Percentiles rank a stretch among this genome's conserved stretches.
phyloP scores from a whole-genome alignment of 2,329 filamentous ascomycete genomes.

The Phaeosphaeria sp. region DNA sequence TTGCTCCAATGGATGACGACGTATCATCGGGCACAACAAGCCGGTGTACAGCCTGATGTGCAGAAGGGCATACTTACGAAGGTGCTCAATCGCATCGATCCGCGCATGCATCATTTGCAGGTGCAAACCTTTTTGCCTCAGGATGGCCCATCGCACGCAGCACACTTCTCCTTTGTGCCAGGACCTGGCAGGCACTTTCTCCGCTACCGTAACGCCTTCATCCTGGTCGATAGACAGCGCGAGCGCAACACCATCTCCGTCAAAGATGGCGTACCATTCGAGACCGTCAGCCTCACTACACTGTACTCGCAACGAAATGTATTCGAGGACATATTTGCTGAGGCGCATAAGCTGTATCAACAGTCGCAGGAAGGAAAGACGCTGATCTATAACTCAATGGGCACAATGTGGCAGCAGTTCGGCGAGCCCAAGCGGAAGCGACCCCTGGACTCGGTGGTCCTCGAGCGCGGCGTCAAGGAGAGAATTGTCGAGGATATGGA shows the following conservation, averaged over 20 bases:
- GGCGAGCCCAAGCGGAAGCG: conserved; percentile 86
- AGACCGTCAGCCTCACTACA: conserved; percentile 90
- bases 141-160: conserved; percentile 73
- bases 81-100: conserved; percentile 64
- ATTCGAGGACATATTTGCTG: conserved; percentile 87
- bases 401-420: conserved; percentile 83
- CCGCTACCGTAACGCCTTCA: conserved; percentile 85
- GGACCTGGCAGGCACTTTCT: conserved; percentile 90
- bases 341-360: conserved; percentile 82
- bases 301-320: conserved; percentile 88
- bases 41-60: conserved; percentile 36
- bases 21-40: conserved; percentile 71
- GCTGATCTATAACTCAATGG: conserved; percentile 84
- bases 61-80: conserved; percentile 56
- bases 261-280: conserved; percentile 86
- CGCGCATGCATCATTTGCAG: conserved; percentile 68
- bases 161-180: conserved; percentile 86
- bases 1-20: conserved; percentile 92
- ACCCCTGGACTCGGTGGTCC: conserved; percentile 84
- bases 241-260: conserved; percentile 78
- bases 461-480: conserved; percentile 85
- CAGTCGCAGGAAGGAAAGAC: conserved; percentile 91
- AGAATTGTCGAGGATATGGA: conserved; percentile 79
- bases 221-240: conserved; percentile 85
- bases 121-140: conserved; percentile 69